Evolutionary conservation across 257 asterid species (phyloP).

Genomic region (Nicotiana benthamiana): DNA sequence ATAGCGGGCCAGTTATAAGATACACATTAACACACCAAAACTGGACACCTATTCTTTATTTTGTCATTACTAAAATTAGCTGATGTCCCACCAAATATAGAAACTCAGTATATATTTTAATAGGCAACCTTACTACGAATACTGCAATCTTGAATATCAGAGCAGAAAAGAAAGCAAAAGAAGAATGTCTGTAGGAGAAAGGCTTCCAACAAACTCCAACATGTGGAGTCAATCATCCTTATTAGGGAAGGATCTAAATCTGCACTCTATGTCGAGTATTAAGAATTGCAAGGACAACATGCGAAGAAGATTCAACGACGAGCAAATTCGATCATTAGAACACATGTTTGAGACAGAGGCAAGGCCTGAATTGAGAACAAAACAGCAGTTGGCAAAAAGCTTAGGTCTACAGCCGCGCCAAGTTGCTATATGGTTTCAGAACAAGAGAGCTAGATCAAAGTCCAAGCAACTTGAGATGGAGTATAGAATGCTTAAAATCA

Average conservation of each 20-base stretch:
- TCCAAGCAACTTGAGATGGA: constrained; percentile 60
- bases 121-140: background rate
- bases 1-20: background rate
- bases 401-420: constrained; percentile 82
- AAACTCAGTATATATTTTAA: background rate
- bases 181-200: background rate
- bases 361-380: constrained; percentile 59
- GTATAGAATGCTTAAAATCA: constrained; percentile 40
- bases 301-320: constrained; percentile 58
- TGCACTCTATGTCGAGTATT: constrained; percentile 18
- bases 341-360: constrained; percentile 50
- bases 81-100: constrained; percentile 4
- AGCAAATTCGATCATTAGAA: constrained; percentile 60
- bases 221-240: background rate
- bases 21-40: background rate
- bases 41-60: background rate
- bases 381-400: constrained; percentile 57
- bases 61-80: background rate
- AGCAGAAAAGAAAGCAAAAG: background rate
- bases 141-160: background rate
- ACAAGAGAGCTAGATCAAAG: constrained; percentile 59
- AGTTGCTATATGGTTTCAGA: constrained; percentile 89
- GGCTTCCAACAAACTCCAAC: background rate
- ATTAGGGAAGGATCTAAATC: background rate
- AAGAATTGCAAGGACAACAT: constrained; percentile 20